These are phyloP conservation scores for Mycena galopus DNA, from an alignment of 768 basidiomycete genomes.

Conservation along the genomic window DNA sequence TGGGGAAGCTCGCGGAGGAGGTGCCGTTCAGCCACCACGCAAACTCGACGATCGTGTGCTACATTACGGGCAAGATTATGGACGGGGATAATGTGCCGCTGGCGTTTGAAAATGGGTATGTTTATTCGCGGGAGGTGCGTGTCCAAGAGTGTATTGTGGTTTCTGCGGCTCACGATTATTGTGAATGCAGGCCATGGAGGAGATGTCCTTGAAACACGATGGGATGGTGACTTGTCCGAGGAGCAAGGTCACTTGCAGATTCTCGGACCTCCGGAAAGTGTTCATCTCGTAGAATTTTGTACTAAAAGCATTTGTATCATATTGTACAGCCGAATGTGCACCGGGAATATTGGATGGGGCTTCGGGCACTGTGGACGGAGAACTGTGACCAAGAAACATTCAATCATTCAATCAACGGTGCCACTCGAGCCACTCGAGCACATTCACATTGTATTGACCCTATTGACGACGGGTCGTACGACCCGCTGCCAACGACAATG, in stretches of 20 bases:
- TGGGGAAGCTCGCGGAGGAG: constrained; percentile 81
- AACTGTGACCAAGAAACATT: too few relatives aligned
- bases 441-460: too few relatives aligned
- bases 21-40: constrained; percentile 95
- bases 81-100: constrained; percentile 94
- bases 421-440: too few relatives aligned
- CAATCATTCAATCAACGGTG: too few relatives aligned
- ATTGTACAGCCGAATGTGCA: too few relatives aligned
- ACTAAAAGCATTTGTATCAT: constrained; percentile 12
- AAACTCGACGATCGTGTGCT: constrained; percentile 95
- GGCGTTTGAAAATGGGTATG: constrained; percentile 86
- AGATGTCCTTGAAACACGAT: constrained; percentile 86
- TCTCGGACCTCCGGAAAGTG: constrained; percentile 83
- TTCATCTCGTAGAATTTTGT: constrained; percentile 79
- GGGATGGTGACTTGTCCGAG: constrained; percentile 90
- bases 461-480: too few relatives aligned
- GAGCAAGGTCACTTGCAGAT: constrained; percentile 73
- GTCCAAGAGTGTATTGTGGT: not conserved
- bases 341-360: too few relatives aligned
- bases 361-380: too few relatives aligned
- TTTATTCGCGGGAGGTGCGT: constrained; percentile 92
- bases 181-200: constrained; percentile 78
- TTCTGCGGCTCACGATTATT: constrained; percentile 22
- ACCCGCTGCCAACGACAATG: too few relatives aligned
- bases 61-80: constrained; percentile 93